phyloP scores from a whole-genome alignment of 2,329 filamentous ascomycete genomes.

The Aureobasidium sp. region DNA sequence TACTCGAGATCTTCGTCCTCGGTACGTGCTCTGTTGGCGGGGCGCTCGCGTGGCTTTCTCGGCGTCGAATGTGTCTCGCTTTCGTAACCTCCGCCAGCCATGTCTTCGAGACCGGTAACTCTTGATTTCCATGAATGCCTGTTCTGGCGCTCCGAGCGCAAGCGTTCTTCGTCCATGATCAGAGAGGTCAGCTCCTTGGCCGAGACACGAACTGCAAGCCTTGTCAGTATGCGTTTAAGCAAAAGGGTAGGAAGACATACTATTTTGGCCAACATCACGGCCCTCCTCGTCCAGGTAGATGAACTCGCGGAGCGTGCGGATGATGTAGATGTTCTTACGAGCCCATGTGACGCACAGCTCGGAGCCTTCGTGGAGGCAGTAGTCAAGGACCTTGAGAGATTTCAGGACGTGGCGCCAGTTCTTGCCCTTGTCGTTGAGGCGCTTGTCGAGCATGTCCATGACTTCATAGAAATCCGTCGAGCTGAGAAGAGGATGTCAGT shows the following conservation, averaged over 20 bases:
- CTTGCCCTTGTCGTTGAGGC: slow-evolving; percentile 97
- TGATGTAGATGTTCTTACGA: slow-evolving; percentile 95
- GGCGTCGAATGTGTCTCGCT: slow-evolving; percentile 18
- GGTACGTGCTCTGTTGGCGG: slow-evolving; percentile 28
- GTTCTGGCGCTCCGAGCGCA: slow-evolving; percentile 83
- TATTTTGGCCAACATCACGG: slow-evolving; percentile 90
- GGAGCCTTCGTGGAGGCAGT: slow-evolving; percentile 94
- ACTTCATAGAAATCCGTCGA: slow-evolving; percentile 98
- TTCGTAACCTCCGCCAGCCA: slow-evolving; percentile 34
- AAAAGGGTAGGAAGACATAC: slow-evolving; percentile 43
- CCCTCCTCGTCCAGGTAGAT: slow-evolving; percentile 89
- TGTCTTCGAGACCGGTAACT: slow-evolving; percentile 87
- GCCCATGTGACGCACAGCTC: slow-evolving; percentile 97
- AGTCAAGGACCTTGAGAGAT: slow-evolving; percentile 94
- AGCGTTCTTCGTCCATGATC: slow-evolving; percentile 85
- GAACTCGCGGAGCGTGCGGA: slow-evolving; percentile 96
- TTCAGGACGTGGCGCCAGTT: slow-evolving; percentile 99
- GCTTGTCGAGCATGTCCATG: slow-evolving; percentile 99
- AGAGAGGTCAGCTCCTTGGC: slow-evolving; percentile 92
- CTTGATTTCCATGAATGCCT: slow-evolving; percentile 95
- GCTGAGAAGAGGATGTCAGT: slow-evolving; percentile 38
- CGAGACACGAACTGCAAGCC: slow-evolving; percentile 72
- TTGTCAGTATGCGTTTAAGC: slow-evolving; percentile 22
- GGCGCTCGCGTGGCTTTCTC: slow-evolving; percentile 36
- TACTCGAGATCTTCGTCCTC: slow-evolving; percentile 85